Percentiles rank a stretch among this genome's conserved stretches.
These are phyloP conservation scores for Anthracocystis panici-leucophaei DNA, from an alignment of 1,284 basidiomycete species.

Conservation along the genomic window DNA sequence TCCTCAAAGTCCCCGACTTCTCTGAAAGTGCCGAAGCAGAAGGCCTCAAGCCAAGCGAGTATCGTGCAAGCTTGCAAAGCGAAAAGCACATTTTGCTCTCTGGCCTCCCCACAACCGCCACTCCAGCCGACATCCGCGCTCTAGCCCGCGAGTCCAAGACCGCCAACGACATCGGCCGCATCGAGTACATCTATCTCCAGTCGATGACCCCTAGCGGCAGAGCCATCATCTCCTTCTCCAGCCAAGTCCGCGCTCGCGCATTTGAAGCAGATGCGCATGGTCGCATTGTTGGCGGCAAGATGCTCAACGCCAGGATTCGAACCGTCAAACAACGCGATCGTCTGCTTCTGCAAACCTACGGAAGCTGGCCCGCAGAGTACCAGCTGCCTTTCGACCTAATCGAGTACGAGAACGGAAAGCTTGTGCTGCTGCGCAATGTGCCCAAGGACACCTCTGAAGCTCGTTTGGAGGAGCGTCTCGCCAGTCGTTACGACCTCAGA, in stretches of 20 bases:
- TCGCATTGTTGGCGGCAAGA: slow-evolving; percentile 31
- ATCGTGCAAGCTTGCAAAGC: neutral
- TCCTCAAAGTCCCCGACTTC: neutral
- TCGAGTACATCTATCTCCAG: slow-evolving; percentile 40
- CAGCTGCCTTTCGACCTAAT: slow-evolving; percentile 45
- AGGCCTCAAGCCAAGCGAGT: neutral
- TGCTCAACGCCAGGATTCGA: slow-evolving; percentile 19
- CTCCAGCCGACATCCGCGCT: slow-evolving; percentile 34
- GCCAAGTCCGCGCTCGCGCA: slow-evolving; percentile 6
- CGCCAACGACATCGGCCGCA: slow-evolving; percentile 26
- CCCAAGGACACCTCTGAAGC: slow-evolving; percentile 52
- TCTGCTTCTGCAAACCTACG: slow-evolving; percentile 15
- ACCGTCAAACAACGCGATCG: neutral
- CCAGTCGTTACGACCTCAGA: slow-evolving; percentile 39
- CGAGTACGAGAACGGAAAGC: slow-evolving; percentile 44
- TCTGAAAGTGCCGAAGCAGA: slow-evolving; percentile 4
- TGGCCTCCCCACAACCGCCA: slow-evolving; percentile 33
- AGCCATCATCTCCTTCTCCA: slow-evolving; percentile 35
- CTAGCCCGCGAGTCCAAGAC: slow-evolving; percentile 20
- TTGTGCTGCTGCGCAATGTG: slow-evolving; percentile 51
- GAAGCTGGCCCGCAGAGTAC: slow-evolving; percentile 13
- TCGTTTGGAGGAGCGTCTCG: slow-evolving; percentile 50
- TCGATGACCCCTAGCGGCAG: slow-evolving; percentile 22
- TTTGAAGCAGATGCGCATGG: slow-evolving; percentile 24
- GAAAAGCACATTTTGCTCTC: slow-evolving; percentile 33